A percentile compares a stretch with the other conserved stretches of the same genome.
These are phyloP conservation scores for Mycena amicta DNA, from an alignment of 768 basidiomycete species.

Conservation along the genomic window DNA sequence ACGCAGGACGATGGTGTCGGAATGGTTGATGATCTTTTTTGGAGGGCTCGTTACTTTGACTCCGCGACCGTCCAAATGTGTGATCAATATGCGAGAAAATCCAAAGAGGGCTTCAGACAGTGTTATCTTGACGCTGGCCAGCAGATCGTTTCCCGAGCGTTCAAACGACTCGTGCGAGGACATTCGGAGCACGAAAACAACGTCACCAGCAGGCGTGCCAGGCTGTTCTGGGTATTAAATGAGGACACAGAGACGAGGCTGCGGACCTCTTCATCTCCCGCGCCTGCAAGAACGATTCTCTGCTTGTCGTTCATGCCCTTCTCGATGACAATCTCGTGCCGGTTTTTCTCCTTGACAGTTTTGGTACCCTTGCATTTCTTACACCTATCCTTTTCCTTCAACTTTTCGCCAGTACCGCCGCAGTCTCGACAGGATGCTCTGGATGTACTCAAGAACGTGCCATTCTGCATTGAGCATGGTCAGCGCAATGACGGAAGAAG, in stretches of 20 bases:
- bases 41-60: constrained; percentile 75
- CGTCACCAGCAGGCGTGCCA: constrained; percentile 84
- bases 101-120: constrained; percentile 93
- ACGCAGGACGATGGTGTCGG: constrained; percentile 71
- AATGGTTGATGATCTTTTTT: constrained; percentile 74
- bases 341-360: constrained; percentile 84
- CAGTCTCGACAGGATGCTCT: constrained; percentile 70
- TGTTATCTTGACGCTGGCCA: constrained; percentile 81
- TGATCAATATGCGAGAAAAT: constrained; percentile 89
- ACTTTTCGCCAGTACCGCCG: constrained; percentile 64
- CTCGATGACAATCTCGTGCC: constrained; percentile 85
- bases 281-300: constrained; percentile 85
- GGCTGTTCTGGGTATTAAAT: constrained; percentile 55
- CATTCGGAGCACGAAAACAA: constrained; percentile 78
- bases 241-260: not conserved
- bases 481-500: not conserved
- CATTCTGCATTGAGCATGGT: constrained; percentile 49
- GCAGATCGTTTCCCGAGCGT: constrained; percentile 78
- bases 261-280: constrained; percentile 85
- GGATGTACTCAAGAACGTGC: constrained; percentile 43
- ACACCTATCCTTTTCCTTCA: constrained; percentile 91
- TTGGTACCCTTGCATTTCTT: constrained; percentile 94
- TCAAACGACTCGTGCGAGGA: constrained; percentile 79
- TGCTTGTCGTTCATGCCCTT: constrained; percentile 85
- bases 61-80: constrained; percentile 93